Conservation (phyloP, 192 early-diverging fungal species). For the Bifiguratus adelaidae region DNA sequence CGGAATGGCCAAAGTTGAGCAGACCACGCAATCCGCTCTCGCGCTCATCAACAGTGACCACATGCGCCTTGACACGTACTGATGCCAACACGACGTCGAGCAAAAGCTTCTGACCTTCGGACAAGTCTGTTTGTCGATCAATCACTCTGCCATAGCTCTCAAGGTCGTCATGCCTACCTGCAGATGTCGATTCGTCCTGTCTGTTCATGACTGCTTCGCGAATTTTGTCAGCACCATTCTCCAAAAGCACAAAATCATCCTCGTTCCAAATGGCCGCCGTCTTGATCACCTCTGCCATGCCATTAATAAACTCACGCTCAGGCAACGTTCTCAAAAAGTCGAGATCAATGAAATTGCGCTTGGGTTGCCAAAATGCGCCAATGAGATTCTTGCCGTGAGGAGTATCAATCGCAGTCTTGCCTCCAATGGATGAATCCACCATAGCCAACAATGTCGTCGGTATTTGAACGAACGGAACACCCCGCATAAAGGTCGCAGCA, state of each 20-base stretch:
- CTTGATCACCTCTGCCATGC: conserved; percentile 97
- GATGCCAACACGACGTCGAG: conserved; percentile 81
- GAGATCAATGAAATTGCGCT: conserved; percentile 88
- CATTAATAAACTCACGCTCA: conserved; percentile 86
- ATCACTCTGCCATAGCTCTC: no score
- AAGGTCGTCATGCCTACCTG: no score
- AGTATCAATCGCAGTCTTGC: conserved; percentile 95
- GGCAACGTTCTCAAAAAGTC: conserved; percentile 77
- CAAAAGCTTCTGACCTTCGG: conserved; percentile 51
- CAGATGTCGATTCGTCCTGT: no score
- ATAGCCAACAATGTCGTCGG: conserved; percentile 94
- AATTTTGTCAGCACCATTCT: conserved; percentile 75
- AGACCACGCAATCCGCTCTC: conserved; percentile 90
- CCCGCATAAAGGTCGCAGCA: conserved; percentile 98
- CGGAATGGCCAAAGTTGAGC: conserved; percentile 95
- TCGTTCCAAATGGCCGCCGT: conserved; percentile 90
- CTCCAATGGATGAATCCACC: conserved; percentile 97
- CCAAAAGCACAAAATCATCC: conserved; percentile 82
- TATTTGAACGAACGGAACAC: conserved; percentile 87
- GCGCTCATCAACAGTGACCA: conserved; percentile 92
- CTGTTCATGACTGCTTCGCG: conserved; percentile 56
- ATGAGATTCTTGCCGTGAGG: conserved; percentile 93
- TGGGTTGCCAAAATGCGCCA: conserved; percentile 94
- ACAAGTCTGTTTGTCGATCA: no score
- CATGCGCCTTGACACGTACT: conserved; percentile 84